phyloP scores from a whole-genome alignment of 768 basidiomycete genomes.

The Pholiota microspora region DNA sequence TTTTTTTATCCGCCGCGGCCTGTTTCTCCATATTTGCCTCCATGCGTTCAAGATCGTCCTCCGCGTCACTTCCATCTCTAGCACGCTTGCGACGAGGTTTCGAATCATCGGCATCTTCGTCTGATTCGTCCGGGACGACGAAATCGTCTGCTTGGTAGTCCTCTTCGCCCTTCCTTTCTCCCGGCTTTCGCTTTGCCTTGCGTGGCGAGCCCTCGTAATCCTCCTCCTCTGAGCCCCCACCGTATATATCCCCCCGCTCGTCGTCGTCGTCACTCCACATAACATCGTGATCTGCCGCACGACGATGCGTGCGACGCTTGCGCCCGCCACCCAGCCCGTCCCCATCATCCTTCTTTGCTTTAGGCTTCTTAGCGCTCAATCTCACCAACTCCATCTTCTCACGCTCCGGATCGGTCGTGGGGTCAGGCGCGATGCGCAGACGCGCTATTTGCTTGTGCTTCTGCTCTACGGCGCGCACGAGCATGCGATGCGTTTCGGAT shows the following conservation, averaged over 20 bases:
- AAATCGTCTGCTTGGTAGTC: conserved; percentile 87
- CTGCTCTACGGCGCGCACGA: conserved; percentile 83
- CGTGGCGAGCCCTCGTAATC: conserved; percentile 42
- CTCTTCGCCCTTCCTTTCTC: conserved; percentile 53
- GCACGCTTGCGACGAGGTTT: conserved; percentile 29
- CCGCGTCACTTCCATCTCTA: conserved; percentile 34
- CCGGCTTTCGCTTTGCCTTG: conserved; percentile 44
- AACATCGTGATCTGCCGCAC: conserved; percentile 38
- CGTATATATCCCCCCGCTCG: conserved; percentile 43
- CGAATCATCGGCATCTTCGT: conserved; percentile 54
- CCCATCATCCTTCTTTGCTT: conserved; percentile 50
- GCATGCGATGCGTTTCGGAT: conserved; percentile 84
- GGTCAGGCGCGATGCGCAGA: conserved; percentile 78
- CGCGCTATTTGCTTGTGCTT: conserved; percentile 81
- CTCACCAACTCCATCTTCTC: conserved; percentile 68
- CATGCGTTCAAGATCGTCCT: conserved; percentile 68
- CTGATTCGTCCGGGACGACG: conserved; percentile 74
- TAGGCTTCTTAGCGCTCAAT: conserved; percentile 61
- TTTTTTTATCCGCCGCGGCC: conserved; percentile 43
- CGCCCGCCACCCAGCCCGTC: conserved; percentile 46
- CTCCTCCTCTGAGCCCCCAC: conserved; percentile 60
- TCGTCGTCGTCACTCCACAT: conserved; percentile 70
- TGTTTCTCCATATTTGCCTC: conserved; percentile 68
- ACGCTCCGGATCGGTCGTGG: conserved; percentile 71
- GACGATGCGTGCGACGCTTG: conserved; percentile 43